Percentiles rank a stretch among this genome's conserved stretches.
Evolutionary conservation across 176 grass and related monocot species (phyloP).

Genomic region (Bolboschoenus planiculmis): DNA sequence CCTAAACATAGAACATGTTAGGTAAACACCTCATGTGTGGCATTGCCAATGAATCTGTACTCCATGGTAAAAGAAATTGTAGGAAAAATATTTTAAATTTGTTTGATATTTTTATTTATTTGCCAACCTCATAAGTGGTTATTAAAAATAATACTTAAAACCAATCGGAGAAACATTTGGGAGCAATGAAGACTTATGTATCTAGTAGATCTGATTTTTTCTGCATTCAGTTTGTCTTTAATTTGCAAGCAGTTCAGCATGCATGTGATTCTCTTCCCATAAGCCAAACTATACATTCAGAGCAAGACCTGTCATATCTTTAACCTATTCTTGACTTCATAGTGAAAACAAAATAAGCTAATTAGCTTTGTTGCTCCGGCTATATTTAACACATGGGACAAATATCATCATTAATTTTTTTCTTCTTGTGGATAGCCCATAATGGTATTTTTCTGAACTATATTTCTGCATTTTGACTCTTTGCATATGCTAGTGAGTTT

Average conservation of each 20-base stretch:
- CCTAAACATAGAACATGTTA: not conserved
- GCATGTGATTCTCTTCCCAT: constrained; percentile 5
- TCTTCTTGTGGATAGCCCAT: not conserved
- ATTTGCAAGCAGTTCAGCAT: not conserved
- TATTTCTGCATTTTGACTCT: not conserved
- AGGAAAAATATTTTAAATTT: not conserved
- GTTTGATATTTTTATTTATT: not conserved
- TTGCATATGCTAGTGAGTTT: not conserved
- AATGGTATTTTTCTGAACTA: not conserved
- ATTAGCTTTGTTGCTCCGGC: not conserved
- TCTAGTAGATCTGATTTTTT: not conserved
- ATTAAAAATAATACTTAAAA: not conserved
- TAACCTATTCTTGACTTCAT: not conserved
- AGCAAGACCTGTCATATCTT: not conserved
- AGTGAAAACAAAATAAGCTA: not conserved
- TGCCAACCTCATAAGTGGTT: not conserved
- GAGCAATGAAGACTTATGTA: not conserved
- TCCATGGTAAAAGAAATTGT: not conserved
- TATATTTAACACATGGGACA: not conserved
- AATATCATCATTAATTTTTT: not conserved
- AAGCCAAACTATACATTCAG: not conserved
- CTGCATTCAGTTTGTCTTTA: not conserved
- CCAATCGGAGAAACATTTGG: not conserved
- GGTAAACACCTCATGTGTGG: not conserved
- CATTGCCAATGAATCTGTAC: not conserved